A percentile compares a stretch with the other conserved stretches of the same genome.
Conservation (phyloP, 177 flowering plant species). For the Telopea speciosissima region DNA sequence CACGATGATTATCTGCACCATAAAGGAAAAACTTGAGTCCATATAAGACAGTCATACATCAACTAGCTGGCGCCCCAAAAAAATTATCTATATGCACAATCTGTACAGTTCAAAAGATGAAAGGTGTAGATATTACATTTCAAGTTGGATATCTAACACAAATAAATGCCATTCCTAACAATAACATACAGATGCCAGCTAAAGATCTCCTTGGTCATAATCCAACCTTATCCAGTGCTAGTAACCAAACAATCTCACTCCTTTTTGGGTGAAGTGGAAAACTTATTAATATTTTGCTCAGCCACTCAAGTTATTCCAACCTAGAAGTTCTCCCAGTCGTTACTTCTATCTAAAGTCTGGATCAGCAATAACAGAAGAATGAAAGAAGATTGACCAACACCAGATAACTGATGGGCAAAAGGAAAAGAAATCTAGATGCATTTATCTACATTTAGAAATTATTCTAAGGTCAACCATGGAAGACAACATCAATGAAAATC, state of each 20-base stretch:
- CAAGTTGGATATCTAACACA: background rate
- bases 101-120: background rate
- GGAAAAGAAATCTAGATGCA: background rate
- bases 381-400: background rate
- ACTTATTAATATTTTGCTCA: background rate
- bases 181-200: background rate
- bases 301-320: background rate
- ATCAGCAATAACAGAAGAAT: background rate
- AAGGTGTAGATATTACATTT: background rate
- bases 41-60: background rate
- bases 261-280: background rate
- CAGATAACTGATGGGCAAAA: background rate
- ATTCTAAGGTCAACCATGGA: background rate
- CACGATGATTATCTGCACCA: conserved; percentile 62
- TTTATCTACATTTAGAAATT: background rate
- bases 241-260: background rate
- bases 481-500: background rate
- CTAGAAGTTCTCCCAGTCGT: background rate
- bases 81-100: background rate
- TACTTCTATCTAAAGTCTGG: background rate
- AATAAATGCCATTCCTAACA: background rate
- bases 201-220: background rate
- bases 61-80: background rate
- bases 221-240: too few relatives aligned
- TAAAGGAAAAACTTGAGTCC: conserved; percentile 1